These are phyloP conservation scores for Boletus semigastroideus DNA, from an alignment of 1,284 basidiomycete species.

Conservation along the genomic window DNA sequence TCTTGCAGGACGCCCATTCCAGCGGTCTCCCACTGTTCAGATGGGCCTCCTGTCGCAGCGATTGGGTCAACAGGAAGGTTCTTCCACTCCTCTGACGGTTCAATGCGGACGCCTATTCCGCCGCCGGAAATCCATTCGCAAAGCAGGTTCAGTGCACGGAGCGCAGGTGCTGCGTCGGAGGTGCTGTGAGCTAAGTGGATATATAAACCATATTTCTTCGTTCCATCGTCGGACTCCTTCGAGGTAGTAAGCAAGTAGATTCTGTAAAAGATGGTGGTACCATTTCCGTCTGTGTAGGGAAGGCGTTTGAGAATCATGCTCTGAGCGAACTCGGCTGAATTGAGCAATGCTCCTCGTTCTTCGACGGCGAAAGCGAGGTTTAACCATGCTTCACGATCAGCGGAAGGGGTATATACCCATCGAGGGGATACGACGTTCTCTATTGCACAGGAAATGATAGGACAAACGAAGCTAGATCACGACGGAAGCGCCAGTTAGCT, in stretches of 20 bases:
- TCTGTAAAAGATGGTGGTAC: slow-evolving; percentile 9
- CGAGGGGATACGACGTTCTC: slow-evolving; percentile 12
- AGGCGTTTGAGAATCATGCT: slow-evolving; percentile 15
- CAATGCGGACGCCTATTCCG: slow-evolving; percentile 1
- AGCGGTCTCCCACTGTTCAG: slow-evolving; percentile 12
- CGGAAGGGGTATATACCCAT: slow-evolving; percentile 16
- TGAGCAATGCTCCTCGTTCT: slow-evolving; percentile 16
- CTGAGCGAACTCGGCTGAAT: slow-evolving; percentile 14
- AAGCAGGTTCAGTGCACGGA: slow-evolving; percentile 21
- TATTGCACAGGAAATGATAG: background rate
- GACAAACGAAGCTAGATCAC: slow-evolving; percentile 15
- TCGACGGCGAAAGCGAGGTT: slow-evolving; percentile 18
- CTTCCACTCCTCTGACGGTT: slow-evolving; percentile 24
- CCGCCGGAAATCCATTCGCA: slow-evolving; percentile 24
- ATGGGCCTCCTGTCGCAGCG: slow-evolving; percentile 16
- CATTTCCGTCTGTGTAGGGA: slow-evolving; percentile 12
- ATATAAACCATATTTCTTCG: slow-evolving; percentile 20
- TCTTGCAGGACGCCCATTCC: slow-evolving; percentile 6
- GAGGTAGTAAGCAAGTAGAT: slow-evolving; percentile 18
- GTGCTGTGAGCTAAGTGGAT: slow-evolving; percentile 20
- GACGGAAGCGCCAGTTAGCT: too few species aligned
- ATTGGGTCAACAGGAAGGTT: slow-evolving; percentile 23
- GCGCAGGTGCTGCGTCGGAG: slow-evolving; percentile 16
- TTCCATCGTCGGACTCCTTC: background rate
- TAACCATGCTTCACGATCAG: slow-evolving; percentile 21